phyloP scores from a whole-genome alignment of 23 red algal genomes.

The Gracilaria domingensis region DNA sequence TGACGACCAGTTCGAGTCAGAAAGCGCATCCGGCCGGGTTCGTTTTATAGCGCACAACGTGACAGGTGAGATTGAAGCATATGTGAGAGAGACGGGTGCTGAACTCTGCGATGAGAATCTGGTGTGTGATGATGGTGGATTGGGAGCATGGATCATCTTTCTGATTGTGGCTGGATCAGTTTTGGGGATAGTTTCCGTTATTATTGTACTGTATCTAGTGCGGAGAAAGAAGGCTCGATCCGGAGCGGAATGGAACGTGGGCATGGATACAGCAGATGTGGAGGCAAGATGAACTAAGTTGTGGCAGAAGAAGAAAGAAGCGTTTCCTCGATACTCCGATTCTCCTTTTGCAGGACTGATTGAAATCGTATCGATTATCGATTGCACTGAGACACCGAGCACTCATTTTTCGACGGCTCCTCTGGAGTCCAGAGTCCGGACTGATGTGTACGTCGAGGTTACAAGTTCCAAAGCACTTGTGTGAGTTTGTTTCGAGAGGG shows the following conservation, averaged over 20 bases:
- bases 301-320: too few relatives aligned
- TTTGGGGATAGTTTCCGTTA: background rate
- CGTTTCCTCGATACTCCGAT: too few relatives aligned
- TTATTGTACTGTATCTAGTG: background rate
- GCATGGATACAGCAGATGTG: background rate
- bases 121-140: background rate
- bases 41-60: background rate
- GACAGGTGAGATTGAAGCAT: constrained; percentile 5
- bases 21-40: background rate
- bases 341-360: too few relatives aligned
- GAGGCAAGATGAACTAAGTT: background rate
- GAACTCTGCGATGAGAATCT: background rate
- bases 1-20: background rate
- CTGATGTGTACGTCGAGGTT: too few relatives aligned
- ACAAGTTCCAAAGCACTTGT: too few relatives aligned
- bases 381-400: too few relatives aligned
- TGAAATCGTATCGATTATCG: too few relatives aligned
- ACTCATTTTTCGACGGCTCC: too few relatives aligned
- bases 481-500: too few relatives aligned
- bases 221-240: background rate
- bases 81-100: background rate
- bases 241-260: background rate
- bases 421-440: too few relatives aligned
- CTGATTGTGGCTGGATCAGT: background rate
- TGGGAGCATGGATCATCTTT: constrained; percentile 16